Base-by-base conservation (phyloP, 768 basidiomycete species). In the Amanita pallidorosea region DNA sequence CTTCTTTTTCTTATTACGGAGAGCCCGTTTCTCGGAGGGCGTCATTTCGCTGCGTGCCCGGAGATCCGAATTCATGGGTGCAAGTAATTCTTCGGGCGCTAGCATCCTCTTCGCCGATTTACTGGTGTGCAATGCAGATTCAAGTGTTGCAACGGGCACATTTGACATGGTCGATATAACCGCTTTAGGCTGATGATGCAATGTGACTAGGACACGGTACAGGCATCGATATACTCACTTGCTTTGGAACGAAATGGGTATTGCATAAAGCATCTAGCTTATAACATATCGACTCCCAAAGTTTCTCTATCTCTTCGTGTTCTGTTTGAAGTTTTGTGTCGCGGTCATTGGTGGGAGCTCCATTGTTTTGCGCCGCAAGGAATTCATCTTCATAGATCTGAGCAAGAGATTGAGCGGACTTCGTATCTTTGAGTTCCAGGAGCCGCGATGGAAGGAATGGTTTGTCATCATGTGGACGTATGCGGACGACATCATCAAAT, bases 331-430 rank as follows among this genome's bases (percentile, higher is more conserved):
- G 71, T 63, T 89, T 93, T 17, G 85, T 91, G 56, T 98, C 94
- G 6, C 91, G 74, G 57, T 94, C 88, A 56, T 92, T 87, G 1
- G 67, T 69, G 12, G 68, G 62, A 2, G 70, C 64, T 5, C 72
- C 78, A 12, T 77, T 81, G 0, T 72, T 68, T 55, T 82, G 79
- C 33, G 78, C 77, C 5, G 83, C 81, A 35, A 83, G 73, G 64
- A 86, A 99, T 52, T 94, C 94, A 42, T 88, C 83, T 62, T 96
- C 96, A 66, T 98, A 98, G 36, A 99, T 88, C 68, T 98, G 88
- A 12, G 93, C 94, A 42, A 99, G 77, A 0, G 89, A 93, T 62
- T 90, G 85, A 4, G 79, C 72, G 7, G 89, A 93, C 62, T 94
- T 88, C 3, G 80, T 83, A 59, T 95, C 93, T 63, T 91, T 82